Conservation (phyloP, 2,329 filamentous ascomycete species). For the Ophiosphaerella korrae region DNA sequence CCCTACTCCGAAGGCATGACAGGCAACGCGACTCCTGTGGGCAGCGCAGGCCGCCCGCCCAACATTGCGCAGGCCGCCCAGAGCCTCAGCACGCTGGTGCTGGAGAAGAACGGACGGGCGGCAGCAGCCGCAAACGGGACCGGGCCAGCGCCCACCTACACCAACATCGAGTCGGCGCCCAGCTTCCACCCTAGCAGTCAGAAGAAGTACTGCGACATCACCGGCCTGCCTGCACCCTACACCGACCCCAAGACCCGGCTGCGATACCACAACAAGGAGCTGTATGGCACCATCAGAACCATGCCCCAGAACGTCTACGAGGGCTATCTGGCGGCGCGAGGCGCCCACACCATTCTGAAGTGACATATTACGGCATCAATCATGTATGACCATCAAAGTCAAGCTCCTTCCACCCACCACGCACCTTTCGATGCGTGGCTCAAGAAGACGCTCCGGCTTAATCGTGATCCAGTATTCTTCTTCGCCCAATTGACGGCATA, state of each 20-base stretch:
- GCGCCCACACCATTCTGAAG: slow-evolving; percentile 91
- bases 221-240: slow-evolving; percentile 88
- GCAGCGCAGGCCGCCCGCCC: slow-evolving; percentile 62
- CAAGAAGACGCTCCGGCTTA: slow-evolving; percentile 98
- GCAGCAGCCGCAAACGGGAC: slow-evolving; percentile 36
- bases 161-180: slow-evolving; percentile 93
- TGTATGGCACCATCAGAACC: slow-evolving; percentile 81
- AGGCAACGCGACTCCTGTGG: slow-evolving; percentile 57
- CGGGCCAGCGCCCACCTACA: slow-evolving; percentile 80
- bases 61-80: slow-evolving; percentile 91
- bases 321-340: slow-evolving; percentile 85
- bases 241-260: slow-evolving; percentile 93
- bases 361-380: slow-evolving; percentile 51
- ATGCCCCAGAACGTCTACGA: slow-evolving; percentile 84
- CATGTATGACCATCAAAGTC: slow-evolving; percentile 92
- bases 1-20: slow-evolving; percentile 40
- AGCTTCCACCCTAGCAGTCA: slow-evolving; percentile 77
- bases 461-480: slow-evolving; percentile 77
- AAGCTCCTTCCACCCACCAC: slow-evolving; percentile 89
- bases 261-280: slow-evolving; percentile 90
- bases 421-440: slow-evolving; percentile 78
- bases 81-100: slow-evolving; percentile 82
- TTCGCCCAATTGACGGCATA: slow-evolving; percentile 81
- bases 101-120: slow-evolving; percentile 73
- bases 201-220: slow-evolving; percentile 94